Percentiles rank a stretch among this genome's conserved stretches.
Evolutionary conservation across 2,329 filamentous ascomycete genomes (phyloP).

Genomic region (Sarocladium oryzae): DNA sequence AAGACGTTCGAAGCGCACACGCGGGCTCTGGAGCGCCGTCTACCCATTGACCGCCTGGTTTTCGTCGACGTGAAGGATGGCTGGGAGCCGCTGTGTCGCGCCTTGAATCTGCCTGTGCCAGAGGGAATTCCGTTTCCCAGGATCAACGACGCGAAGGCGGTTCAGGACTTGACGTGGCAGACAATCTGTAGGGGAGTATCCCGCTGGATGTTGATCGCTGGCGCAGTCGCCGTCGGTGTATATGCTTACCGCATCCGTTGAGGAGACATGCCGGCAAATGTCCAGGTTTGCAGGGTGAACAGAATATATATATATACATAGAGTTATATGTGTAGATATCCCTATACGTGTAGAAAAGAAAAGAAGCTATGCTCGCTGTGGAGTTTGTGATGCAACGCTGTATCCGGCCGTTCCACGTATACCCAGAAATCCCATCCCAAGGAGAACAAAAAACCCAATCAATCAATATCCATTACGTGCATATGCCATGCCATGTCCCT

Average conservation of each 20-base stretch:
- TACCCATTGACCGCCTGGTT: neutral
- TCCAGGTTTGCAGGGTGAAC: no score
- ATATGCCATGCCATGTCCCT: no score
- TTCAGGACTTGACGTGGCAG: conserved; percentile 1
- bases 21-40: conserved; percentile 1
- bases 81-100: conserved; percentile 7
- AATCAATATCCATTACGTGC: no score
- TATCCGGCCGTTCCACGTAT: conserved; percentile 1
- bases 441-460: no score
- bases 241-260: neutral
- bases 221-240: neutral
- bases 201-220: neutral
- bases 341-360: neutral
- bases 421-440: neutral
- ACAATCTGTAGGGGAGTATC: neutral
- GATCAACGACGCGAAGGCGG: conserved; percentile 11
- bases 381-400: neutral
- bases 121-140: conserved; percentile 9
- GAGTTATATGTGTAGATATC: no score
- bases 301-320: no score
- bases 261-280: neutral
- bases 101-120: conserved; percentile 5
- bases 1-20: conserved; percentile 11
- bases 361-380: neutral
- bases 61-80: conserved; percentile 3